Evolutionary conservation across 345 rosid genomes (phyloP).

Genomic region (Aegle marmelos): DNA sequence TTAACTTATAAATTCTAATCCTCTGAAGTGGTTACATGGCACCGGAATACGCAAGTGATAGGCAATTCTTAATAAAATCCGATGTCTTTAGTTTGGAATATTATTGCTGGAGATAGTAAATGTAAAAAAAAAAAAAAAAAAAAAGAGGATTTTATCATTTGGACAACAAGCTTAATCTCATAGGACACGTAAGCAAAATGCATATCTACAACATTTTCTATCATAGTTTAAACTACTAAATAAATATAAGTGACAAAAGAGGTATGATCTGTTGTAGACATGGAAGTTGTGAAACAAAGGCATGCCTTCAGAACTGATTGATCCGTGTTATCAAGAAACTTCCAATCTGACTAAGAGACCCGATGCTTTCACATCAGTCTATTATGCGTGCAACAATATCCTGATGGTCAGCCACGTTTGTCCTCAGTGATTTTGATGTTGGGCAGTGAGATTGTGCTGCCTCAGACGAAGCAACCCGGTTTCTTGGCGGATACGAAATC

Average conservation of each 20-base stretch:
- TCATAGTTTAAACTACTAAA: neutral
- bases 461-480: constrained; percentile 38
- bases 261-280: constrained; percentile 24
- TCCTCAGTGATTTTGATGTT: constrained; percentile 28
- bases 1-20: neutral
- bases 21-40: constrained; percentile 40
- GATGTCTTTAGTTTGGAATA: constrained; percentile 43
- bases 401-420: constrained; percentile 42
- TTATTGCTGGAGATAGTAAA: constrained; percentile 34
- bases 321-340: neutral
- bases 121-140: constrained; percentile 27
- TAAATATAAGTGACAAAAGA: neutral
- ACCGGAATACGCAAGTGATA: constrained; percentile 39
- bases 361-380: constrained; percentile 42
- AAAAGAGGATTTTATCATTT: constrained; percentile 31
- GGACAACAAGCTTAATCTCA: constrained; percentile 15
- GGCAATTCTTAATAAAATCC: constrained; percentile 35
- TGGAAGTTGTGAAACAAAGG: constrained; percentile 40
- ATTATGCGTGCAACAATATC: constrained; percentile 40
- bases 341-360: constrained; percentile 11
- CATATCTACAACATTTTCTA: neutral
- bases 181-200: constrained; percentile 26
- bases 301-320: constrained; percentile 23
- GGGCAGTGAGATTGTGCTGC: constrained; percentile 32
- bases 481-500: constrained; percentile 25